These are phyloP conservation scores for Oxalis stricta DNA, from an alignment of 441 rosid species.

Conservation along the genomic window DNA sequence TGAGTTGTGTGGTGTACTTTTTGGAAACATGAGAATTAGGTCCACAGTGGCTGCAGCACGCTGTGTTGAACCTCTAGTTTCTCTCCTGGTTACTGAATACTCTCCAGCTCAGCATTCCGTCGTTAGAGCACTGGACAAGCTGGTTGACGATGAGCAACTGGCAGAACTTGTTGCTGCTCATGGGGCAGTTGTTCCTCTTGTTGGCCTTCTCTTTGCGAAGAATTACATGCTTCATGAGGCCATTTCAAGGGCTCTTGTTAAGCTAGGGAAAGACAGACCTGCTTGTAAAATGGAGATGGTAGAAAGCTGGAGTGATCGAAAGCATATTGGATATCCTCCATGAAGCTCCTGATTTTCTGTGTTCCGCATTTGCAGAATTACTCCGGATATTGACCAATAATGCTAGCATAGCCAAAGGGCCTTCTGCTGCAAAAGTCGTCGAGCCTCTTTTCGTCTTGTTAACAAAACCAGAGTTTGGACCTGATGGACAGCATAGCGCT, in stretches of 20 bases:
- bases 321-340: conserved; percentile 84
- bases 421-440: conserved; percentile 92
- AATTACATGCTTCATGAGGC: conserved; percentile 94
- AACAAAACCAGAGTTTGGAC: conserved; percentile 76
- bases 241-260: conserved; percentile 92
- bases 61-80: conserved; percentile 96
- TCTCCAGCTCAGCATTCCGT: conserved; percentile 96
- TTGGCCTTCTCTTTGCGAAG: conserved; percentile 88
- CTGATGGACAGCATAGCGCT: conserved; percentile 94
- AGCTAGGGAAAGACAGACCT: conserved; percentile 98
- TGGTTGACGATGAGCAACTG: conserved; percentile 95
- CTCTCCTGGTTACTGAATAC: conserved; percentile 85
- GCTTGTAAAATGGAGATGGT: conserved; percentile 98
- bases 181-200: conserved; percentile 98
- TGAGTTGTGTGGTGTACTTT: conserved; percentile 92
- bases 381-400: conserved; percentile 95
- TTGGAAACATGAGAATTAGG: conserved; percentile 86
- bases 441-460: conserved; percentile 80
- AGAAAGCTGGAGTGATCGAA: conserved; percentile 93
- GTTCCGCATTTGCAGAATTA: conserved; percentile 89
- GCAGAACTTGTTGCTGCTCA: conserved; percentile 99
- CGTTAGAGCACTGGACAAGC: conserved; percentile 89
- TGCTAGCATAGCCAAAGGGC: conserved; percentile 92
- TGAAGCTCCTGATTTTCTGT: conserved; percentile 94
- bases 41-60: conserved; percentile 99